Evolutionary conservation across 1,284 basidiomycete genomes (phyloP), one percentile per base, ranked within the genome.

Genomic region (Xerocomus amazonicus): DNA sequence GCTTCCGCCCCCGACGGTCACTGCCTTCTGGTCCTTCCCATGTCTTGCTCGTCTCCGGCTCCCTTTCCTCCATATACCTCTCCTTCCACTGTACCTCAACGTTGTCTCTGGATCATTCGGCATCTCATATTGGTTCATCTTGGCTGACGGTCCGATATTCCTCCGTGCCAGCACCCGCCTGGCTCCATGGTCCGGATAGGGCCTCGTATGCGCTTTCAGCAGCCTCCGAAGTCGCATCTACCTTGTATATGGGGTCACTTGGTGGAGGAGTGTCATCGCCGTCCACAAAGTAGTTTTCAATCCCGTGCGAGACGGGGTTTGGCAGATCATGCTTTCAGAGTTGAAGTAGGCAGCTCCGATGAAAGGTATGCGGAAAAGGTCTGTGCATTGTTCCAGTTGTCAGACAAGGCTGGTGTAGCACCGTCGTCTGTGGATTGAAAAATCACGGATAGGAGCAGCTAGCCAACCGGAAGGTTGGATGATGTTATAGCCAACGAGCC

Each of bases 261-360:
- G 62, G 47, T 0, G 79, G 74, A 7, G 78, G 75, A 0, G 71
- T 69, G 6, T 63, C 57, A 58, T 84, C 83, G 41, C 76, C 71
- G 38, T 84, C 81, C 55, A 83, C 82, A 55, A 71, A 70, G 63
- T 84, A 85, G 7, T 74, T 73, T 16, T 84, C 82, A 1, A 72
- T 17, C 3, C 45, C 26, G 27, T 63, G 61, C 3, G 51, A 43
- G 32, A 56, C 52, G 3, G 56, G 43, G 27, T 57, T 51, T n/a
- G 42, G 47, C 3, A 26, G 42, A 27, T 39, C n/a, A 1, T 10
- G 40, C 40, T 17, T 16, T 16, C 39, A 44, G 19, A 23, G 19
- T 34, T 13, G 56, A 19, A 13, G 3, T n/a, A 10, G 27, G 27
- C 4, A 7, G 19, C 17, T 37, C 26, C 27, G 9, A 23, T 23